A percentile compares a stretch with the other conserved stretches of the same genome.
Conservation (phyloP, 306 rosid genomes). For the Myrica gale region DNA sequence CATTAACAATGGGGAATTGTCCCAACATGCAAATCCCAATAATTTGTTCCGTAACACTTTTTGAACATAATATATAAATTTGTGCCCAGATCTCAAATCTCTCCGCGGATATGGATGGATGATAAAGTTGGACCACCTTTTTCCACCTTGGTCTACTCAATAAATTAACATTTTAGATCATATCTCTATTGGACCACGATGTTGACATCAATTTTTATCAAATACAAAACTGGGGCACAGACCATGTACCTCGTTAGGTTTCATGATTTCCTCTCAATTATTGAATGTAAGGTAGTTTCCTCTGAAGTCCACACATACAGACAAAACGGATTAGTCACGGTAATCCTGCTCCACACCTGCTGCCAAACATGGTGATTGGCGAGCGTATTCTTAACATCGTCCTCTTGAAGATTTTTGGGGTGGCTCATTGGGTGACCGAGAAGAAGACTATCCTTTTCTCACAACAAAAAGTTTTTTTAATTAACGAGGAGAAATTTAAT, state of each 20-base stretch:
- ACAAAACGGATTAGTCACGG: too few species aligned
- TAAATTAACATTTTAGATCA: slow-evolving; percentile 28
- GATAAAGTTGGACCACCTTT: slow-evolving; percentile 22
- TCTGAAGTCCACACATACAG: not conserved
- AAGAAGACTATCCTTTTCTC: too few species aligned
- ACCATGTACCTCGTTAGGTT: slow-evolving; percentile 2
- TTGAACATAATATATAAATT: slow-evolving; percentile 26
- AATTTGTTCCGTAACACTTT: slow-evolving; percentile 29
- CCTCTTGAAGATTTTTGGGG: too few species aligned
- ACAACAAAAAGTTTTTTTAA: too few species aligned
- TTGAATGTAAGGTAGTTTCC: slow-evolving; percentile 12
- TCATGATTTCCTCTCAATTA: slow-evolving; percentile 34
- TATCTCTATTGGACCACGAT: slow-evolving; percentile 34
- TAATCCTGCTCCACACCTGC: too few species aligned
- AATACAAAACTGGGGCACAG: slow-evolving; percentile 12
- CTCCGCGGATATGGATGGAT: slow-evolving; percentile 14
- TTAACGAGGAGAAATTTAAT: too few species aligned
- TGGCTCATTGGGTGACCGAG: too few species aligned
- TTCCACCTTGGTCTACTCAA: not conserved
- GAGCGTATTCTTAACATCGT: too few species aligned
- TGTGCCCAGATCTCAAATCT: slow-evolving; percentile 30
- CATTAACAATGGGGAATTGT: slow-evolving; percentile 28
- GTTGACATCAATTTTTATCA: slow-evolving; percentile 27
- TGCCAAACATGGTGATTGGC: too few species aligned
- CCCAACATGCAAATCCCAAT: slow-evolving; percentile 28